phyloP scores from a whole-genome alignment of 495 filamentous ascomycete genomes.

The Amphirosellinia nigrospora region DNA sequence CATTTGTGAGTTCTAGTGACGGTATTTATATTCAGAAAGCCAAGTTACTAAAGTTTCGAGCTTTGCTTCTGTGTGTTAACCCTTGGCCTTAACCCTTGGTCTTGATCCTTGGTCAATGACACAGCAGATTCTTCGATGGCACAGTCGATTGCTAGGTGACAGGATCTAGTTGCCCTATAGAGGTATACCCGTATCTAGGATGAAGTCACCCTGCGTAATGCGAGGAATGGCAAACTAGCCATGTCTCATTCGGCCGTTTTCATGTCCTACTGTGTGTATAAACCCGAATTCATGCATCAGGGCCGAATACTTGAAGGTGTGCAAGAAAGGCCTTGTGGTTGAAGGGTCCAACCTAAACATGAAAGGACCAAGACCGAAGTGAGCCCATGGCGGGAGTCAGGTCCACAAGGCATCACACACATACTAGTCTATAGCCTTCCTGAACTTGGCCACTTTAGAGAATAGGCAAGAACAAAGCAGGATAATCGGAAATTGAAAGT shows the following conservation, averaged over 20 bases:
- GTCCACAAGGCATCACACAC: too few species aligned
- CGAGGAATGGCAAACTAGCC: background rate
- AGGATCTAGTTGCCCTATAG: too few species aligned
- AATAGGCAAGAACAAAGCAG: too few species aligned
- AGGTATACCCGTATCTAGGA: too few species aligned
- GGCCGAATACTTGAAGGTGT: background rate
- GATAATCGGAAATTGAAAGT: too few species aligned
- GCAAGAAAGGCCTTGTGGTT: background rate
- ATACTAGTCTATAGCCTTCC: too few species aligned
- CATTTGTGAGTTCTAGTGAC: background rate
- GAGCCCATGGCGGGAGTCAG: background rate
- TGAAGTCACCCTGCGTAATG: background rate
- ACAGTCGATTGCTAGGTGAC: too few species aligned
- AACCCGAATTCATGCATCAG: background rate
- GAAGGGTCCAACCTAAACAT: background rate
- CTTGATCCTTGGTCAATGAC: too few species aligned
- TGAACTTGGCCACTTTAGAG: too few species aligned
- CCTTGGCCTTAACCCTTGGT: background rate
- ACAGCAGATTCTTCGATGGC: too few species aligned
- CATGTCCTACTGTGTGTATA: background rate
- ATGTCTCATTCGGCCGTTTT: background rate
- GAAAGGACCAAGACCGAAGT: background rate
- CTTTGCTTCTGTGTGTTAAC: too few species aligned
- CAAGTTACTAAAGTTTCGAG: background rate
- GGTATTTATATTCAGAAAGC: background rate